phyloP scores from a whole-genome alignment of 257 asterid species.

The Solanum rostratum region DNA sequence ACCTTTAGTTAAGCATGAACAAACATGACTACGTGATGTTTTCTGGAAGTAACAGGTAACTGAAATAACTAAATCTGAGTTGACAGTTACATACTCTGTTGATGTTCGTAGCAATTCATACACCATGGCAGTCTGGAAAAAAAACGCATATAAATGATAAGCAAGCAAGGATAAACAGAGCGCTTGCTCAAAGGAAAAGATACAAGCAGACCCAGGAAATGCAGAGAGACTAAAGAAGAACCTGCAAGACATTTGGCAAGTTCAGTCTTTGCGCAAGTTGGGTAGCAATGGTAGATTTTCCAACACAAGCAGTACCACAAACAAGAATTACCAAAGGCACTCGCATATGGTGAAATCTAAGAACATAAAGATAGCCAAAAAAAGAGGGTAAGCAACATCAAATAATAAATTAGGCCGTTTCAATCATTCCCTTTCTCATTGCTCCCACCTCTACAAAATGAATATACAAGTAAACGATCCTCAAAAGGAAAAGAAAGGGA shows the following conservation, averaged over 20 bases:
- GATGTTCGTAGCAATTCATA: constrained; percentile 94
- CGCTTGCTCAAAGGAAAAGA: neutral
- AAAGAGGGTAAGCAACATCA: constrained; percentile 5
- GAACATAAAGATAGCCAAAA: constrained; percentile 7
- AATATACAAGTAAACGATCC: neutral
- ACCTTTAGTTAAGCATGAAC: neutral
- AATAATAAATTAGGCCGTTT: neutral
- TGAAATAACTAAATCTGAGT: neutral
- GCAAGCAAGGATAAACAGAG: constrained; percentile 9
- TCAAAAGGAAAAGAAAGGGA: neutral
- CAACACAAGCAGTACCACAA: constrained; percentile 98
- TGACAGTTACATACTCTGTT: constrained; percentile 67
- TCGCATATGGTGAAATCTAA: constrained; percentile 94
- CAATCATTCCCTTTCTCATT: neutral
- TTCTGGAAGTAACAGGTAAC: neutral
- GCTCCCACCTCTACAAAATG: neutral
- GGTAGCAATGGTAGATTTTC: constrained; percentile 96
- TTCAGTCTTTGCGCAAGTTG: constrained; percentile 98
- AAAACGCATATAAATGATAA: constrained; percentile 5
- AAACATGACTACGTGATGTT: neutral
- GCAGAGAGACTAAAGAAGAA: constrained; percentile 1
- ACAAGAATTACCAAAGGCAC: constrained; percentile 98
- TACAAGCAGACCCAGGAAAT: neutral
- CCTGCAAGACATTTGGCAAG: constrained; percentile 97
- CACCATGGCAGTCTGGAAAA: constrained; percentile 90